Evolutionary conservation across 2,329 filamentous ascomycete genomes (phyloP).

Genomic region (Elsinoe perseae): DNA sequence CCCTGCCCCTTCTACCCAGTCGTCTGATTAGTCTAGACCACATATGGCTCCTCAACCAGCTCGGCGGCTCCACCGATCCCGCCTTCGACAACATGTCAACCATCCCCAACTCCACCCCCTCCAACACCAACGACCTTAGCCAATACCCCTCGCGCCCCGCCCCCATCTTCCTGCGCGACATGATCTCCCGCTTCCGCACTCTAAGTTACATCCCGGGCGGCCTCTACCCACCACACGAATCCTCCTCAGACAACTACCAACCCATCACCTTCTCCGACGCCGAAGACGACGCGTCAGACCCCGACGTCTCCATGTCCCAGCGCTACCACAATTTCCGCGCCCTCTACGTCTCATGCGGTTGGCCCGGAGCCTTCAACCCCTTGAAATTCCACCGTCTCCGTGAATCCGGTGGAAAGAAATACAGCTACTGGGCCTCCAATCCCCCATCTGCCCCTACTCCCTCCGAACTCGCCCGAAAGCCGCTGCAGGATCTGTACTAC

Average conservation of each 20-base stretch:
- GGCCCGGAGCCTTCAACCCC: not conserved
- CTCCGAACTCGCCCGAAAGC: not conserved
- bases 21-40: not conserved
- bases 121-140: slow-evolving; percentile 8
- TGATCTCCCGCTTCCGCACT: slow-evolving; percentile 1
- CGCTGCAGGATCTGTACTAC: not conserved
- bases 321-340: not conserved
- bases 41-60: slow-evolving; percentile 1
- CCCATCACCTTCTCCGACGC: not conserved
- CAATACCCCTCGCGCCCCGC: slow-evolving; percentile 4
- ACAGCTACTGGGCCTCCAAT: not conserved
- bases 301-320: not conserved
- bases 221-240: not conserved
- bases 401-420: not conserved
- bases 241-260: not conserved
- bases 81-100: not conserved
- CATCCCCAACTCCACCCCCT: not conserved
- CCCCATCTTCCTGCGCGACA: not conserved
- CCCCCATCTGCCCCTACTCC: not conserved
- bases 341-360: not conserved
- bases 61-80: not conserved
- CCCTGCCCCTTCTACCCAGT: not conserved
- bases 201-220: slow-evolving; percentile 13
- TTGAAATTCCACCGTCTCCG: not conserved
- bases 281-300: not conserved